These are phyloP conservation scores for Plasmodium yoelii DNA, from an alignment of 169 alveolate genomes.

Conservation along the genomic window DNA sequence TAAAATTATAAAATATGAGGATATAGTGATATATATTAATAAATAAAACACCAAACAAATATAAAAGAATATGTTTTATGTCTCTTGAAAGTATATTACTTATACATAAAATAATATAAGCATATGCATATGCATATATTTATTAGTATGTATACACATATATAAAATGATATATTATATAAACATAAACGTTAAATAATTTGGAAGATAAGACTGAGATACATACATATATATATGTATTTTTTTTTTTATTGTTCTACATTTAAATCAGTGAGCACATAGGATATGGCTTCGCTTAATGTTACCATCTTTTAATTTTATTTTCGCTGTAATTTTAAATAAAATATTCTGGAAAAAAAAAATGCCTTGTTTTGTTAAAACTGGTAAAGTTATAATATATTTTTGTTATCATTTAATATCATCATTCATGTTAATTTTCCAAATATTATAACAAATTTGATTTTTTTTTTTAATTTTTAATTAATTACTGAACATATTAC, in stretches of 20 bases:
- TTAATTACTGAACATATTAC: not conserved
- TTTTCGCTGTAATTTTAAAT: constrained; percentile 16
- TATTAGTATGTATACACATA: constrained; percentile 12
- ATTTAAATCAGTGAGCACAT: constrained; percentile 46
- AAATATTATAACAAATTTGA: not conserved
- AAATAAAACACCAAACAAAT: too few species aligned
- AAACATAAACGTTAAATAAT: not conserved
- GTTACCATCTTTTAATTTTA: constrained; percentile 36
- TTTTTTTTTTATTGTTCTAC: constrained; percentile 23
- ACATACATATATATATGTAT: not conserved
- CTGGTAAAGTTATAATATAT: not conserved
- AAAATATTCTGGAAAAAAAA: constrained; percentile 18
- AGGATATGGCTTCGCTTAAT: constrained; percentile 42
- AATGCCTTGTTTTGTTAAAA: too few species aligned
- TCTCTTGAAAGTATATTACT: constrained; percentile 1
- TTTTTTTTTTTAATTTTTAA: constrained; percentile 1
- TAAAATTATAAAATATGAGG: too few species aligned
- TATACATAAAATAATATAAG: not conserved
- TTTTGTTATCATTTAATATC: constrained; percentile 14
- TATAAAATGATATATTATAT: not conserved
- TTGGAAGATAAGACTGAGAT: too few species aligned
- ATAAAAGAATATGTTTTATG: too few species aligned
- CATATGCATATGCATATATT: not conserved
- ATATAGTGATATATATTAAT: too few species aligned
- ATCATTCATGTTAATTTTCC: not conserved